Conservation (phyloP, 2,329 filamentous ascomycete species). For the Bipolaris oryzae region DNA sequence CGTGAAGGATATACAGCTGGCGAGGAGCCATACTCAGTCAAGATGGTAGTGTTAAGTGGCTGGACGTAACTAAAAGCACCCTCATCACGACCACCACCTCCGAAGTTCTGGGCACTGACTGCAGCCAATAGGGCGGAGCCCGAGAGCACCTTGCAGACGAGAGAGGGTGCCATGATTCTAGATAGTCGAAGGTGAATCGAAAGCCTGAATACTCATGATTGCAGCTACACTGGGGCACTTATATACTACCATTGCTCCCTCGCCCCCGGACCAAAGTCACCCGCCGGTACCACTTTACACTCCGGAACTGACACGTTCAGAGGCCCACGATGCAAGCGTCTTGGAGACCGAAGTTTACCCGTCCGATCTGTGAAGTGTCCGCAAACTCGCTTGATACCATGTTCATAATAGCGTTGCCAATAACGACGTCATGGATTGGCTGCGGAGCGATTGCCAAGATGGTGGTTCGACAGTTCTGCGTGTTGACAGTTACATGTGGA, state of each 20-base stretch:
- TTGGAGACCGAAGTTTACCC: conserved; percentile 32
- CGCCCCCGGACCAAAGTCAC: neutral
- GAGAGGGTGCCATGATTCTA: conserved; percentile 35
- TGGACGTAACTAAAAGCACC: conserved; percentile 38
- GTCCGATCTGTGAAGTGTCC: conserved; percentile 21
- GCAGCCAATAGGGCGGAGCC: conserved; percentile 29
- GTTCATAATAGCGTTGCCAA: conserved; percentile 18
- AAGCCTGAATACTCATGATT: conserved; percentile 5
- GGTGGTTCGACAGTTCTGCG: conserved; percentile 22
- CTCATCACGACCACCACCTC: conserved; percentile 20
- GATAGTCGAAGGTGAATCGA: conserved; percentile 11
- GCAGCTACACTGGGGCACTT: conserved; percentile 12
- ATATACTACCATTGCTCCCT: conserved; percentile 23
- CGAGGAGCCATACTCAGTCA: conserved; percentile 37
- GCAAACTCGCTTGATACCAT: conserved; percentile 18
- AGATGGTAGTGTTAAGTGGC: conserved; percentile 38
- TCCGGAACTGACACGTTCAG: neutral
- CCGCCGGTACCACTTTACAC: conserved; percentile 8
- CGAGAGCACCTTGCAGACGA: conserved; percentile 29
- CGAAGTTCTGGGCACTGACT: conserved; percentile 35
- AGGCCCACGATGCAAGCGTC: conserved; percentile 3
- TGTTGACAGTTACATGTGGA: conserved; percentile 22
- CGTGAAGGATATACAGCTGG: conserved; percentile 38
- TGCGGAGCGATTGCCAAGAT: conserved; percentile 31
- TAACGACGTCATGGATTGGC: conserved; percentile 10